Percentiles rank a stretch among this genome's conserved stretches.
Conservation (phyloP, 148 eudicot species). For the Cornus suecica region DNA sequence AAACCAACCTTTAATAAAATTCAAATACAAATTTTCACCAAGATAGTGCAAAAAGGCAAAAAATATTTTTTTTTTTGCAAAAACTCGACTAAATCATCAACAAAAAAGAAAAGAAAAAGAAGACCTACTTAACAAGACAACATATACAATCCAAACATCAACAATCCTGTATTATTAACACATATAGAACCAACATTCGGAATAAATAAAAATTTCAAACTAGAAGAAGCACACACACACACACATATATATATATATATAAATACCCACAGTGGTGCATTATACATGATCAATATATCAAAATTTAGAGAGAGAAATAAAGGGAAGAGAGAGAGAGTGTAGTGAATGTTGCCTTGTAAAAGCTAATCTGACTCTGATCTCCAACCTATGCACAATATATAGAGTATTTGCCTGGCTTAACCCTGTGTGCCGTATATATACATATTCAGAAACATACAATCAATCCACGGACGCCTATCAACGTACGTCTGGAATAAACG, state of each 20-base stretch:
- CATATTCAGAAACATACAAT: not conserved
- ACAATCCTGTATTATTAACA: not conserved
- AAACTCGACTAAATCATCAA: too few species aligned
- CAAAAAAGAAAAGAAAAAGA: too few species aligned
- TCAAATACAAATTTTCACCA: too few species aligned
- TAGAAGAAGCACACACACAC: not conserved
- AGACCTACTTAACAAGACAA: too few species aligned
- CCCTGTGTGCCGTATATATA: slow-evolving; percentile 14
- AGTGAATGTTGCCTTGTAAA: not conserved
- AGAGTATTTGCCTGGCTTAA: not conserved
- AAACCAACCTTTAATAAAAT: not conserved
- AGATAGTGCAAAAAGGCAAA: too few species aligned
- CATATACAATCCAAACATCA: not conserved
- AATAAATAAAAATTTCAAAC: not conserved
- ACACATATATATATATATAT: too few species aligned
- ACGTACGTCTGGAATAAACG: not conserved
- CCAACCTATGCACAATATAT: not conserved
- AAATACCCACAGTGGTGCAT: too few species aligned
- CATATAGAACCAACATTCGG: slow-evolving; percentile 3
- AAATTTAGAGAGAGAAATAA: not conserved
- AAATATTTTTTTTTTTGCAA: too few species aligned
- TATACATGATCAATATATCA: not conserved
- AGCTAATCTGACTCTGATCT: not conserved
- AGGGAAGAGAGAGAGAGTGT: not conserved
- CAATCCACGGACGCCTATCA: not conserved